Evolutionary conservation across 164 flowering plant species (phyloP).

Genomic region (Brasenia schreberi): DNA sequence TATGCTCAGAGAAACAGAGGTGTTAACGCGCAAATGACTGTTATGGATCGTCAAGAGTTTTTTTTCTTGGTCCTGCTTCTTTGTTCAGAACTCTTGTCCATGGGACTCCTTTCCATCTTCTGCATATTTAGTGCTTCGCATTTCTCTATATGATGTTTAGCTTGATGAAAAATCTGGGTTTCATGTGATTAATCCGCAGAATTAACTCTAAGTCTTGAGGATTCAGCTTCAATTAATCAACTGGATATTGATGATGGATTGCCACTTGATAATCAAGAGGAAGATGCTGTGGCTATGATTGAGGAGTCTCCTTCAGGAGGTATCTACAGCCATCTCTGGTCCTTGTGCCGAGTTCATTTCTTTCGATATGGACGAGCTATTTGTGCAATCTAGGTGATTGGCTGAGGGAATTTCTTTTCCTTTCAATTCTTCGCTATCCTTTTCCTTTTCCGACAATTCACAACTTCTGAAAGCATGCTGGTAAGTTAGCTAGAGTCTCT

Average conservation of each 20-base stretch:
- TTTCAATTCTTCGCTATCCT: not conserved
- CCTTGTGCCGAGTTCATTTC: not conserved
- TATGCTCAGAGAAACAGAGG: too few species aligned
- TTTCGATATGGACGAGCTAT: not conserved
- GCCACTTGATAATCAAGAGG: slow-evolving; percentile 61
- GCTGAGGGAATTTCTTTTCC: not conserved
- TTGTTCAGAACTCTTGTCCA: too few species aligned
- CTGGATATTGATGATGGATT: slow-evolving; percentile 62
- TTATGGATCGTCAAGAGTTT: too few species aligned
- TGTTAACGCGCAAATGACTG: too few species aligned
- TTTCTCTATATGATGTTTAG: not conserved
- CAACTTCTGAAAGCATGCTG: too few species aligned
- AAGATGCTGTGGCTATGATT: slow-evolving; percentile 71
- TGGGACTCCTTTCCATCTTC: not conserved
- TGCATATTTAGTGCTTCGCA: not conserved
- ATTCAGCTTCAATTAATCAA: slow-evolving; percentile 14
- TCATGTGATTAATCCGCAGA: not conserved
- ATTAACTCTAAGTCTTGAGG: not conserved
- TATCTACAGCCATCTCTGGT: not conserved
- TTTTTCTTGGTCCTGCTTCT: too few species aligned
- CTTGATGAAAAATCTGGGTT: not conserved
- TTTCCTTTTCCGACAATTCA: too few species aligned
- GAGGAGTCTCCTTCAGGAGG: slow-evolving; percentile 57
- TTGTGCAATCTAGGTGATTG: not conserved
- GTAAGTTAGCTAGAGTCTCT: too few species aligned